Conservation (phyloP, 1,284 basidiomycete species). For the Vanrija sp. region DNA sequence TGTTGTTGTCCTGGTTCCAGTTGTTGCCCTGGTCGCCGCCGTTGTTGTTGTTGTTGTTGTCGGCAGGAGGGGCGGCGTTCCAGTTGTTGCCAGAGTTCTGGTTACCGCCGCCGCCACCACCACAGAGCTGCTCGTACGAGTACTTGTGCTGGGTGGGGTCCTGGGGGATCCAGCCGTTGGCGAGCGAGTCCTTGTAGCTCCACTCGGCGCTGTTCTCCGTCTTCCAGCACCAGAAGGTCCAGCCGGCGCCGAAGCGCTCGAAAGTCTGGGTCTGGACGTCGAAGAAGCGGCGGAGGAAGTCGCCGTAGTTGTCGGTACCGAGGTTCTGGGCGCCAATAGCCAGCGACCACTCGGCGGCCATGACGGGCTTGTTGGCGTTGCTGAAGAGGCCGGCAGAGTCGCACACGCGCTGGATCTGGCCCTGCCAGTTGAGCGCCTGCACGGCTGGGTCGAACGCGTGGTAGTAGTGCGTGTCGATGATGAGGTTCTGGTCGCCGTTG, state of each 20-base stretch:
- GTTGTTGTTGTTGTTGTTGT: too few species aligned
- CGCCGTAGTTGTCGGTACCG: slow-evolving; percentile 79
- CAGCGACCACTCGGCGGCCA: slow-evolving; percentile 74
- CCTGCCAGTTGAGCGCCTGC: slow-evolving; percentile 55
- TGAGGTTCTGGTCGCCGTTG: slow-evolving; percentile 58
- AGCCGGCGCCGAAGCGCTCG: slow-evolving; percentile 42
- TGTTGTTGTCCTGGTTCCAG: too few species aligned
- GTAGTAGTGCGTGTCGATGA: slow-evolving; percentile 79
- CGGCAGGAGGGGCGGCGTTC: too few species aligned
- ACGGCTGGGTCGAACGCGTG: slow-evolving; percentile 68
- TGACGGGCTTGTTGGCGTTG: slow-evolving; percentile 55
- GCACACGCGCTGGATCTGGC: slow-evolving; percentile 66
- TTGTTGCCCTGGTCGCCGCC: too few species aligned
- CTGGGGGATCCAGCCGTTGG: slow-evolving; percentile 76
- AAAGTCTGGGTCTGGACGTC: slow-evolving; percentile 64
- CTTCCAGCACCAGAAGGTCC: slow-evolving; percentile 48
- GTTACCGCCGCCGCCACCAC: slow-evolving; percentile 24
- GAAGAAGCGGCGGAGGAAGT: slow-evolving; percentile 74
- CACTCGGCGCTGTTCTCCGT: slow-evolving; percentile 62
- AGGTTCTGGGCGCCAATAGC: slow-evolving; percentile 63
- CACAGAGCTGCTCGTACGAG: slow-evolving; percentile 53
- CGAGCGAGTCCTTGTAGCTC: slow-evolving; percentile 58
- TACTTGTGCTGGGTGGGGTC: slow-evolving; percentile 56
- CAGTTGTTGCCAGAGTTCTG: too few species aligned
- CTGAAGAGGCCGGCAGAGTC: slow-evolving; percentile 52